Base-by-base conservation (phyloP, 2,329 filamentous ascomycete species). In the Fusarium continuum region DNA sequence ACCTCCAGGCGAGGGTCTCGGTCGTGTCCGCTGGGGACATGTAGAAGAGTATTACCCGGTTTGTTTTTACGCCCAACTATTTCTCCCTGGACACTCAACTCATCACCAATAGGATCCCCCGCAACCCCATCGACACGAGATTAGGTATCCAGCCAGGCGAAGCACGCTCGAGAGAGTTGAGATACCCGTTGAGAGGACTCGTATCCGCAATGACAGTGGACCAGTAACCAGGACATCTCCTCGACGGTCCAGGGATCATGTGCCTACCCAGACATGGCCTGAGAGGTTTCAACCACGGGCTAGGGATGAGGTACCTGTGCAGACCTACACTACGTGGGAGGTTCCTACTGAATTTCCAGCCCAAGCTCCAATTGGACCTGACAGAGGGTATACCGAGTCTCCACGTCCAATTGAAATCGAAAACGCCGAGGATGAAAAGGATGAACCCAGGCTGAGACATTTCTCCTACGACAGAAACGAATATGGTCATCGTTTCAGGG, bases 11-110 rank as follows among this genome's bases (percentile, higher is more conserved):
- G 57, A 55, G 17, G 64, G 51, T 8, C 57, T 49, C 17, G 57
- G 40, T 9, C 61, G 51, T 36, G 65, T 68, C 20, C 65, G 62
- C 29, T 68, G 67, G 26, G 65, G 62, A 22, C 36, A 9, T 20
- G 44, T 57, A 28, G 59, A 69, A 45, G 65, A 68, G 17, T 47
- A 58, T 43, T 58, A 59, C 16, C 49, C 34, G 56, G 65, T 69
- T 45, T 57, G 65, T 59, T 55, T 57, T 43, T 38, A 16, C 20
- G 6, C 25, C 10, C 8, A 36, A 29, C 40, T 38, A 20, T 23
- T 26, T 23, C 25, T 32, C 13, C 17, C 20, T 22, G n/a, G 8
- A 8, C 11, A 17, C 13, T 39, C 26, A 43, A 20, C 56, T 65
- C 41, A 67, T 43, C 14, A 20, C 8, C 14, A 28, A 26, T 14